Percentiles rank a stretch among this genome's conserved stretches.
Evolutionary conservation across 352 stramenopile genomes (phyloP).

Genomic region (Phytophthora colocasiae): DNA sequence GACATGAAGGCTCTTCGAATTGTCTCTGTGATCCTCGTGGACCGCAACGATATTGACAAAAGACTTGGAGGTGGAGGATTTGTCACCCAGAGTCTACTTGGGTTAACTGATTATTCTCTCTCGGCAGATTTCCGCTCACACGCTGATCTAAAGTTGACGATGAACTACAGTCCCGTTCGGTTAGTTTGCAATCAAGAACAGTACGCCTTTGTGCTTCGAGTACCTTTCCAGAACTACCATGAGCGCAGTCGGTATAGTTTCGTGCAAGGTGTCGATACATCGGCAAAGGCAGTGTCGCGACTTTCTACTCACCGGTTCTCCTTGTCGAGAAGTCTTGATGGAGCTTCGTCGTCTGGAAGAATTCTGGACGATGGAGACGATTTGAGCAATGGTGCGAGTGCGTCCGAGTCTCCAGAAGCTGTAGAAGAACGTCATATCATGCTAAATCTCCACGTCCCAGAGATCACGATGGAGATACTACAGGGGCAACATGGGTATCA

Average conservation of each 20-base stretch:
- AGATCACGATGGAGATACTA: conserved; percentile 84
- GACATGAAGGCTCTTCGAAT: conserved; percentile 72
- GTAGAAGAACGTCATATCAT: conserved; percentile 66
- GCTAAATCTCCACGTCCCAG: conserved; percentile 64
- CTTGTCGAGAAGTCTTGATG: conserved; percentile 33
- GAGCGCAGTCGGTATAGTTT: conserved; percentile 69
- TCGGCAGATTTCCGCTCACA: conserved; percentile 69
- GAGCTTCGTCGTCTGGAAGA: conserved; percentile 33
- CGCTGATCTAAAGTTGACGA: conserved; percentile 58
- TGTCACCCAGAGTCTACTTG: conserved; percentile 74
- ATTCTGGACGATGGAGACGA: conserved; percentile 43
- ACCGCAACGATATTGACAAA: conserved; percentile 43
- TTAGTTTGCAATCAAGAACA: conserved; percentile 88
- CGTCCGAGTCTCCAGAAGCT: conserved; percentile 43
- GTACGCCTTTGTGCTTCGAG: conserved; percentile 77
- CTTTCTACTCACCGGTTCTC: conserved; percentile 37
- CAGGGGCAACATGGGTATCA: conserved; percentile 82
- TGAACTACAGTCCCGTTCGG: conserved; percentile 66
- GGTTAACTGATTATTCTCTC: conserved; percentile 67
- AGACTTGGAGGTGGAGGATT: conserved; percentile 44
- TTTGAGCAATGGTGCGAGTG: conserved; percentile 35
- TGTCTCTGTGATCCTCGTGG: conserved; percentile 79
- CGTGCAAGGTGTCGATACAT: conserved; percentile 12
- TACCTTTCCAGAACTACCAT: conserved; percentile 79
- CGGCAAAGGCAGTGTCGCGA: conserved; percentile 17